Evolutionary conservation across 768 basidiomycete species (phyloP).

Genomic region (Austroboletus eburneus): DNA sequence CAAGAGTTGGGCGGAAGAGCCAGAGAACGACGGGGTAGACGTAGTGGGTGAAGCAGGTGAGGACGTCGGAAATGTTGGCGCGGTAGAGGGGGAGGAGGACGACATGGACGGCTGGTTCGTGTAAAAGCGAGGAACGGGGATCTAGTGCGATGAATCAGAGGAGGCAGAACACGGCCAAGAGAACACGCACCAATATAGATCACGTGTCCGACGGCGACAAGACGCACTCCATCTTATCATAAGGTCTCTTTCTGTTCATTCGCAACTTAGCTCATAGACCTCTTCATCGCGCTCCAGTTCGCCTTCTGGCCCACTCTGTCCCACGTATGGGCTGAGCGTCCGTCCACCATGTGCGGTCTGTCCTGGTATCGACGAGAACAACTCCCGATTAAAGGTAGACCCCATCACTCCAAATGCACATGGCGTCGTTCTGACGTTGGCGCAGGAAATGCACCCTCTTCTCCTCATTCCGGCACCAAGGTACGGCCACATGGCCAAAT

Average conservation of each 20-base stretch:
- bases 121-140: conserved; percentile 84
- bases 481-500: conserved; percentile 57
- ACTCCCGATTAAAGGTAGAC: conserved; percentile 36
- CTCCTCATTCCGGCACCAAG: conserved; percentile 30
- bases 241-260: not conserved
- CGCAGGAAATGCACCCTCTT: conserved; percentile 42
- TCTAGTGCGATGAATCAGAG: conserved; percentile 66
- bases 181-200: conserved; percentile 63
- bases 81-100: conserved; percentile 93
- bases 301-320: conserved; percentile 45
- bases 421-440: conserved; percentile 68
- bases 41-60: conserved; percentile 95
- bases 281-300: conserved; percentile 35
- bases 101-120: conserved; percentile 82
- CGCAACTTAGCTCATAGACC: conserved; percentile 32
- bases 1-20: conserved; percentile 81
- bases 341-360: conserved; percentile 56
- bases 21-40: conserved; percentile 82
- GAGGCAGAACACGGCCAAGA: conserved; percentile 67
- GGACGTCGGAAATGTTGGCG: conserved; percentile 95
- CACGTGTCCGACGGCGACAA: conserved; percentile 60
- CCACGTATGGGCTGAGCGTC: conserved; percentile 41
- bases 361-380: conserved; percentile 41
- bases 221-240: conserved; percentile 34
- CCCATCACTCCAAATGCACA: conserved; percentile 53